Percentiles rank a stretch among this genome's conserved stretches.
Evolutionary conservation across 495 filamentous ascomycete genomes (phyloP).

Genomic region (Friedmanniomyces endolithicus): DNA sequence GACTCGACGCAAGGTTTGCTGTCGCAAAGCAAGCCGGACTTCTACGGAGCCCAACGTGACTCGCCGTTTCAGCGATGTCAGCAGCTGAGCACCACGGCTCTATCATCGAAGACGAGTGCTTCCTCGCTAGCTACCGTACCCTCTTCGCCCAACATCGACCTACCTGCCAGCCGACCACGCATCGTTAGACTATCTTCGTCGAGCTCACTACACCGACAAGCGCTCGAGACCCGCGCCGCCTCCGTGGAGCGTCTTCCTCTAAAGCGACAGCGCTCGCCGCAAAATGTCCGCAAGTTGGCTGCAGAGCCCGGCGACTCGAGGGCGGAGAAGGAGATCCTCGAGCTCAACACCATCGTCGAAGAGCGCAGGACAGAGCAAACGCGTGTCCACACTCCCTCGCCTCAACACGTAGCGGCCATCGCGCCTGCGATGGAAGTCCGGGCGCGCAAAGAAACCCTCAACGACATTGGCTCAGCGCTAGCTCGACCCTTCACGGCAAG

Average conservation of each 20-base stretch:
- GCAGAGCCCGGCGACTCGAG: neutral
- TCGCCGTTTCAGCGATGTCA: conserved; percentile 9
- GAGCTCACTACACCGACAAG: neutral
- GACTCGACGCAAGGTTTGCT: conserved; percentile 8
- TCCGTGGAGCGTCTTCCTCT: conserved; percentile 8
- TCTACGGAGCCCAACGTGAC: conserved; percentile 2
- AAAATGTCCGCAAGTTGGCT: neutral
- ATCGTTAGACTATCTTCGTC: neutral
- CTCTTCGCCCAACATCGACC: neutral
- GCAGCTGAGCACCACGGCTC: neutral
- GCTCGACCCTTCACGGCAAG: conserved; percentile 8
- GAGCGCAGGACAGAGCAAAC: conserved; percentile 1
- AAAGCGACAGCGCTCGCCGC: conserved; percentile 7
- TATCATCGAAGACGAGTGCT: neutral
- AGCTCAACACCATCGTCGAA: conserved; percentile 19
- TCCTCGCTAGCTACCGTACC: neutral
- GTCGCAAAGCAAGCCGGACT: neutral
- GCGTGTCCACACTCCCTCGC: neutral
- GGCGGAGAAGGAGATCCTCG: conserved; percentile 11
- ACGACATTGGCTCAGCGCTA: conserved; percentile 13
- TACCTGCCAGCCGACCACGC: neutral
- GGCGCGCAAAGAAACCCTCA: conserved; percentile 11
- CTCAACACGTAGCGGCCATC: conserved; percentile 13
- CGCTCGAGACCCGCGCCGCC: neutral
- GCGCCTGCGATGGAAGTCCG: conserved; percentile 11